Evolutionary conservation across 331 rosid species (phyloP).

Genomic region (Prunus yedoensis): DNA sequence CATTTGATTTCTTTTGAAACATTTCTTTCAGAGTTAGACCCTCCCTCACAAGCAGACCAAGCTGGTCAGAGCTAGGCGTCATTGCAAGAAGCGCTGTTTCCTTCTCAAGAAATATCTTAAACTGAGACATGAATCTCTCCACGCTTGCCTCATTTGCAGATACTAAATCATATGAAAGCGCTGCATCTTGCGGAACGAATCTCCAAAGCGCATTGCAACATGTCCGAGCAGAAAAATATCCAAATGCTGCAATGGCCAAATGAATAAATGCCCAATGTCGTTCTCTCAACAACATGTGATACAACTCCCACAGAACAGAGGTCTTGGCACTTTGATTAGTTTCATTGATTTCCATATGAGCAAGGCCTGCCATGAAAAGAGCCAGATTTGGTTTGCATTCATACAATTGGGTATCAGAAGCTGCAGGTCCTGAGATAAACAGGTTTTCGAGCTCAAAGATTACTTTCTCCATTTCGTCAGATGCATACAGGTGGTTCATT

Average conservation of each 20-base stretch:
- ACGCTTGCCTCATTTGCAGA: slow-evolving; percentile 55
- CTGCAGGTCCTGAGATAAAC: slow-evolving; percentile 61
- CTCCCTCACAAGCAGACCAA: slow-evolving; percentile 60
- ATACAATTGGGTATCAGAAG: slow-evolving; percentile 37
- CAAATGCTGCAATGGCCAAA: slow-evolving; percentile 73
- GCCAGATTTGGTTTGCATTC: slow-evolving; percentile 85
- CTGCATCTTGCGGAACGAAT: slow-evolving; percentile 73
- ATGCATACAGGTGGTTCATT: slow-evolving; percentile 51
- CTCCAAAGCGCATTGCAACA: slow-evolving; percentile 70
- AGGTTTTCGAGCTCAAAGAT: slow-evolving; percentile 59
- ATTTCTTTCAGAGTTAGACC: slow-evolving; percentile 59
- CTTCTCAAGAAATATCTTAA: slow-evolving; percentile 68
- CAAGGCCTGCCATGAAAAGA: slow-evolving; percentile 66
- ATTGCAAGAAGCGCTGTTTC: slow-evolving; percentile 55
- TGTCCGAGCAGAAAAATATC: slow-evolving; percentile 68
- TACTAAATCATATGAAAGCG: slow-evolving; percentile 67
- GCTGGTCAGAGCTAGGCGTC: slow-evolving; percentile 59
- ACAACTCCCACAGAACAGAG: slow-evolving; percentile 57
- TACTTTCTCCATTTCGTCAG: slow-evolving; percentile 60
- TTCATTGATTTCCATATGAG: slow-evolving; percentile 60
- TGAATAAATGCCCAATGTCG: slow-evolving; percentile 82
- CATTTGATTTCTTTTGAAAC: slow-evolving; percentile 40
- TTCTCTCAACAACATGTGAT: slow-evolving; percentile 76
- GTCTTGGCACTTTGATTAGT: slow-evolving; percentile 51
- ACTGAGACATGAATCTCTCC: slow-evolving; percentile 61